Conservation (phyloP, 2,329 filamentous ascomycete genomes). For the Ophiobolus disseminans region DNA sequence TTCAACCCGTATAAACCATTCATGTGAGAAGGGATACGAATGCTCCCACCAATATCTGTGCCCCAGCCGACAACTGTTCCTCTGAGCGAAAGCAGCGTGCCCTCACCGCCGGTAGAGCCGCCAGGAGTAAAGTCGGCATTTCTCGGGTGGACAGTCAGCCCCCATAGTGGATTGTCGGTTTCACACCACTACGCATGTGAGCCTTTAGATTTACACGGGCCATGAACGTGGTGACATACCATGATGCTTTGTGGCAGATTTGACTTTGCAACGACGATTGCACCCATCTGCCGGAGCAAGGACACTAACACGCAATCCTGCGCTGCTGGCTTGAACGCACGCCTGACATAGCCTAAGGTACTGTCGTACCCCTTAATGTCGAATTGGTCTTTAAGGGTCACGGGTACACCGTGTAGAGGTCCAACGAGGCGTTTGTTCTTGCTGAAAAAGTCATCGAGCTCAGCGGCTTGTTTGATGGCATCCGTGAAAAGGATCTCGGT, state of each 20-base stretch:
- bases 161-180: slow-evolving; percentile 68
- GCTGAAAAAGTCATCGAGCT: slow-evolving; percentile 51
- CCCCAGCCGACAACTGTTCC: slow-evolving; percentile 65
- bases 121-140: slow-evolving; percentile 63
- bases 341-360: slow-evolving; percentile 68
- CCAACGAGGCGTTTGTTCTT: slow-evolving; percentile 49
- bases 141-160: slow-evolving; percentile 63
- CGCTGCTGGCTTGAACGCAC: slow-evolving; percentile 60
- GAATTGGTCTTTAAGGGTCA: slow-evolving; percentile 59
- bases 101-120: slow-evolving; percentile 67
- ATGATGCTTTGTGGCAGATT: slow-evolving; percentile 66
- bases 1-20: slow-evolving; percentile 65
- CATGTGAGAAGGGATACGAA: slow-evolving; percentile 67
- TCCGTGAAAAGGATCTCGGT: slow-evolving; percentile 58
- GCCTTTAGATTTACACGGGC: slow-evolving; percentile 42
- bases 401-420: slow-evolving; percentile 57
- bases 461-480: slow-evolving; percentile 50
- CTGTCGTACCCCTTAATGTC: slow-evolving; percentile 57
- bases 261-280: slow-evolving; percentile 57
- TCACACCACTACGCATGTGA: slow-evolving; percentile 63
- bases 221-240: slow-evolving; percentile 41
- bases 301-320: slow-evolving; percentile 63
- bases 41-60: slow-evolving; percentile 64
- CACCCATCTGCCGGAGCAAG: slow-evolving; percentile 62
- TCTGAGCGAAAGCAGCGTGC: slow-evolving; percentile 61